These are phyloP conservation scores for Fagopyrum tataricum DNA, from an alignment of 148 eudicot species.

Conservation along the genomic window DNA sequence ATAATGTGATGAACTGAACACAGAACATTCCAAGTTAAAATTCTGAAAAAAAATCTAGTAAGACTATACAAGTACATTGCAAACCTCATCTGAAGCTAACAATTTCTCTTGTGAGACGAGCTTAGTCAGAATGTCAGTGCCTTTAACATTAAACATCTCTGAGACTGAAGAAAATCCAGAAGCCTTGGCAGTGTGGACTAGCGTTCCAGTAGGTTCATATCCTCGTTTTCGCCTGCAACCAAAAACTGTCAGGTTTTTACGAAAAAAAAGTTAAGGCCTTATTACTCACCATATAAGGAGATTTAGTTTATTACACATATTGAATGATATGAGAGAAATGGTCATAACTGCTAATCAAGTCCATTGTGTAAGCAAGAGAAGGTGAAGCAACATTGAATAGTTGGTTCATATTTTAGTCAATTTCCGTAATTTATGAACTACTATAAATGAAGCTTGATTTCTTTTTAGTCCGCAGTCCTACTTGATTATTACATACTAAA, in stretches of 20 bases:
- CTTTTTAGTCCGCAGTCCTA: background rate
- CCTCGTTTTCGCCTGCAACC: conserved; percentile 11
- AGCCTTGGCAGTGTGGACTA: conserved; percentile 3
- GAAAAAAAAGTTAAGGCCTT: background rate
- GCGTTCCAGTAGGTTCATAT: background rate
- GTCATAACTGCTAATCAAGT: background rate
- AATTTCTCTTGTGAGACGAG: background rate
- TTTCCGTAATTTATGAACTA: background rate
- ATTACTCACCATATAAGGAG: background rate
- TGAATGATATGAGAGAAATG: background rate
- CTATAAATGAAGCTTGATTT: background rate
- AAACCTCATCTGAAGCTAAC: conserved; percentile 11
- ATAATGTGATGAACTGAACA: background rate
- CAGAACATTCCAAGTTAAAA: background rate
- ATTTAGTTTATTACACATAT: background rate
- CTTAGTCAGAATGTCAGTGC: background rate
- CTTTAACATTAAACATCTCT: conserved; percentile 3
- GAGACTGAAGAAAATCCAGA: conserved; percentile 12
- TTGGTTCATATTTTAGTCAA: background rate
- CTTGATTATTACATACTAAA: background rate
- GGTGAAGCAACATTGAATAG: background rate
- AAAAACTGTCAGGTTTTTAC: background rate
- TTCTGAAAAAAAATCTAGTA: background rate
- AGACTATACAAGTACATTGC: background rate
- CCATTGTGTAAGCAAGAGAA: background rate